Conservation (phyloP, 139 green algal genomes). For the Picochlorum sp. region DNA sequence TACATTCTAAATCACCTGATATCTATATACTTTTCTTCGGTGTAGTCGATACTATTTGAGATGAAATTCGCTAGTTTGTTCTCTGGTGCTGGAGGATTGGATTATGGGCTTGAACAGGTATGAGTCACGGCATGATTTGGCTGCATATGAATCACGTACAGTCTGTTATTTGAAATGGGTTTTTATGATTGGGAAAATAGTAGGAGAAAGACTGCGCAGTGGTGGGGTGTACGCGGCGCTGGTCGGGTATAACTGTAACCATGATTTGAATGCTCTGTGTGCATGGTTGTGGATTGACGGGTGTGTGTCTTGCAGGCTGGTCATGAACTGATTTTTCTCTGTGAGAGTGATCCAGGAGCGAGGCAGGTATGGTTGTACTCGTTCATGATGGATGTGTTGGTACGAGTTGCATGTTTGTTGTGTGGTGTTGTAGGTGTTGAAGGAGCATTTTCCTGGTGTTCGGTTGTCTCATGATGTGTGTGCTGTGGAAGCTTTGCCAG, state of each 20-base stretch:
- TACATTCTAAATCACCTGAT: too few species aligned
- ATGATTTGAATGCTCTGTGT: too few species aligned
- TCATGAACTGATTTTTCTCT: slow-evolving; percentile 75
- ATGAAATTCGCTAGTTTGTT: slow-evolving; percentile 70
- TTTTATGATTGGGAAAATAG: too few species aligned
- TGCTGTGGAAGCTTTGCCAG: slow-evolving; percentile 19
- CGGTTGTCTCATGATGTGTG: slow-evolving; percentile 19
- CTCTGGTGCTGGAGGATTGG: slow-evolving; percentile 57
- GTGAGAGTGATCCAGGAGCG: slow-evolving; percentile 65
- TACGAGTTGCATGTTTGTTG: slow-evolving; percentile 12
- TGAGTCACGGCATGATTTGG: background rate
- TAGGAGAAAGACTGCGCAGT: too few species aligned
- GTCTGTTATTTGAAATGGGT: background rate
- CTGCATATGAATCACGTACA: too few species aligned
- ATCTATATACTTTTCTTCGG: too few species aligned
- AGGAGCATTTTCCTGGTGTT: slow-evolving; percentile 7
- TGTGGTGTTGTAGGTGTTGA: slow-evolving; percentile 15
- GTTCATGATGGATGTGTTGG: too few species aligned
- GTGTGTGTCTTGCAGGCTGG: slow-evolving; percentile 42
- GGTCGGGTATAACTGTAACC: background rate
- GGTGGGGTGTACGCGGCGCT: background rate
- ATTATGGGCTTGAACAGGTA: slow-evolving; percentile 67
- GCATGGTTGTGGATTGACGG: too few species aligned
- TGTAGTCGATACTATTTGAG: background rate
- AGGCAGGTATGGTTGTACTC: slow-evolving; percentile 44